Base-by-base conservation (phyloP, 768 basidiomycete species). In the Panellus pusillus region DNA sequence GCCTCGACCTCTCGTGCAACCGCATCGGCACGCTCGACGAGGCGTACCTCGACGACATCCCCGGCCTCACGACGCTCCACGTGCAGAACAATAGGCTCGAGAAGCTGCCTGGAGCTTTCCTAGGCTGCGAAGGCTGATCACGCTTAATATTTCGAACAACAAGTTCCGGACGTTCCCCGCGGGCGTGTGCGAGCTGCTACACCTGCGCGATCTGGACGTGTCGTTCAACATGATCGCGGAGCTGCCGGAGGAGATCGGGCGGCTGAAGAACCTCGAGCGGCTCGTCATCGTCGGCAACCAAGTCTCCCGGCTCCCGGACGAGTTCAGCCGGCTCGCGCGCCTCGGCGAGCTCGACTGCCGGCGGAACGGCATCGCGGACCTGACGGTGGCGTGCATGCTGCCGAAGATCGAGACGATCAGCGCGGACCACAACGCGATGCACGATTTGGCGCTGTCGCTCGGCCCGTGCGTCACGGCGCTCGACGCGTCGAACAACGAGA, bases 81-180 rank as follows among this genome's bases (percentile, higher is more conserved):
- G 75, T 92, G 35, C 90, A 94, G 70, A 98, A 98, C 70, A 99
- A 99, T 67, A 83, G 93, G 41, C 80, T 99, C 65, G 87, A 92
- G 58, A 83, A 79, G 48, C 79, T 98, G 0, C 95, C 96, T 85
- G 83, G 76, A 87, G 90, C 63, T 94, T 98, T 56, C 84, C 86
- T 2, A 80, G 87, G 9, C 73, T 98, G 56, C 77, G 80, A 38
- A 70, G 74, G 40, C 81, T 98, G 49, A 82, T 80, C 44, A 82
- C 83, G 20, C 80, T 98, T 58, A 96, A 97, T 71, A 87, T 98
- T 53, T 96, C 94, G 49, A 98, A 98, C 71, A 99, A 98, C 77
- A 91, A 93, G 67, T 93, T 98, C 68, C 79, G 79, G 27, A 65
- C 64, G 7, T 77, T 98, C 46, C 96, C 96, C 0, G 60, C 74